Percentiles rank a stretch among this genome's conserved stretches.
phyloP scores from a whole-genome alignment of 257 asterid species.

The Solanum neorickii region DNA sequence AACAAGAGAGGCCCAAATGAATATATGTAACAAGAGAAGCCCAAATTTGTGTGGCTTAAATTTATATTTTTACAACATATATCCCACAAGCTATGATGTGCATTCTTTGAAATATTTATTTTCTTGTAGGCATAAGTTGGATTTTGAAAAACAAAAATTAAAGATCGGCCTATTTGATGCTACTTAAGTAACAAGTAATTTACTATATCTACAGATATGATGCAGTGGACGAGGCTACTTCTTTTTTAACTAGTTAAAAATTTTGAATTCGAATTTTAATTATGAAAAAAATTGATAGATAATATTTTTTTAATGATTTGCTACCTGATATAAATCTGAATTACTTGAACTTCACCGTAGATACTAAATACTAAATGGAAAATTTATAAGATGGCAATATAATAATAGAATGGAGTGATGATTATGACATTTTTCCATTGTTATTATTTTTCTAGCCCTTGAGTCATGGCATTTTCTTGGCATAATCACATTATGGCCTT shows the following conservation, averaged over 20 bases:
- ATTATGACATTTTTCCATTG: not conserved
- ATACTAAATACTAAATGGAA: not conserved
- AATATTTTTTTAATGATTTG: not conserved
- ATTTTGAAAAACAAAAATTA: too few species aligned
- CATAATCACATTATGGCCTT: not conserved
- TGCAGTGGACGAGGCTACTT: not conserved
- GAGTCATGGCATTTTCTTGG: not conserved
- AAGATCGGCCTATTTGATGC: too few species aligned
- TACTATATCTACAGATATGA: not conserved
- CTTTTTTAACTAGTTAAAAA: too few species aligned
- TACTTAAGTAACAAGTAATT: too few species aligned
- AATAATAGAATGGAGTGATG: not conserved
- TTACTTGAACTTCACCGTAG: not conserved
- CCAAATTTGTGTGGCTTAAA: not conserved
- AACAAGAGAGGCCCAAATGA: not conserved
- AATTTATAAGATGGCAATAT: not conserved
- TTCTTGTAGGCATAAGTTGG: not conserved
- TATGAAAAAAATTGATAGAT: fast-evolving
- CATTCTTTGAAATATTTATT: not conserved
- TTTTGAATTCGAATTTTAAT: too few species aligned
- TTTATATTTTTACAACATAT: too few species aligned
- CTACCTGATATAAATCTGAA: not conserved
- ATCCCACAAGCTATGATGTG: not conserved
- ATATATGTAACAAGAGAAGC: not conserved
- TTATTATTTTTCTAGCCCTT: not conserved